Evolutionary conservation across 2,329 filamentous ascomycete genomes (phyloP), one percentile per base, ranked within the genome.

Genomic region (Aspergillus oerlinghausenensis): DNA sequence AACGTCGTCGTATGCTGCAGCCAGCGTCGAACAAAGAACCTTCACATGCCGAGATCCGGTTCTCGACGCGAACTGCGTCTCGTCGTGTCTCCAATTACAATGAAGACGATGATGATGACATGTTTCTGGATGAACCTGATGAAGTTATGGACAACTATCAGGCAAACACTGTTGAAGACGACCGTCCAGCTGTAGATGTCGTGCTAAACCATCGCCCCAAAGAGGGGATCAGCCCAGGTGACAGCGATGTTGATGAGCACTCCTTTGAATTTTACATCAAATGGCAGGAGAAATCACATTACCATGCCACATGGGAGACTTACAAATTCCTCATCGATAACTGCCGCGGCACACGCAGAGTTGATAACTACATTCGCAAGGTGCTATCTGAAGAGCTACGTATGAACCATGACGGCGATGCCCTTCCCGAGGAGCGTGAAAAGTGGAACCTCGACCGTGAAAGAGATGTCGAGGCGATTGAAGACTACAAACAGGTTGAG

Each of bases 371-470:
- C 77, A 92, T 90, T 74, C 87, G 88, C 66, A 95, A 92, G 72
- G 80, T 88, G 43, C 86, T 97, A 52, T 84, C 88, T 62, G 85
- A 89, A 63, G 92, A 97, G 68, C 83, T 95, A 54, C 85, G 88
- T 57, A 85, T 95, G 71, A 82, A 86, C 57, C 85, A 88, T 63
- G 89, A 90, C 38, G 84, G 83, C 10, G 87, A 92, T 49, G 83
- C 91, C 43, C 85, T 88, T 11, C 88, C 88, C 0, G 91, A 97
- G 76, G 90, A 93, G 65, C 88, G 89, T 60, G 91, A 97, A 75
- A 92, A 95, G 73, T 96, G 92, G 82, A 90, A 92, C 71, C 84
- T 99, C n/a, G 92, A 97, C 68, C 88, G 92, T 51, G 94, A 99
- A 76, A 86, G 92, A 57, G 89, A 94, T 62, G 85, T 92, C 57